Conservation (phyloP, 805 yeast genomes). For the Wickerhamiella kurtzmanii region DNA sequence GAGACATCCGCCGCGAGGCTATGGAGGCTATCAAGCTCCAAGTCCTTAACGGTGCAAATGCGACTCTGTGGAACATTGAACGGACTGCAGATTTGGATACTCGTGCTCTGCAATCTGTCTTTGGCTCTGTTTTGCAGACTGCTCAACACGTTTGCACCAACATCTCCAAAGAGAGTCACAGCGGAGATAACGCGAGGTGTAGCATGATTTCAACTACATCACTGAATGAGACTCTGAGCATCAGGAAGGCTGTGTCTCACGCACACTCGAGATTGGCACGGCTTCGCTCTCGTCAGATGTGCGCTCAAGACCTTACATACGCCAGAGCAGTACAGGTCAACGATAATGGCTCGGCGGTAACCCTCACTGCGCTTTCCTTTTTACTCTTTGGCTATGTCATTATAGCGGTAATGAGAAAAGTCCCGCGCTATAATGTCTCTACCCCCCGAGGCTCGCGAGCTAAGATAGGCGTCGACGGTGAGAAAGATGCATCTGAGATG, state of each 20-base stretch:
- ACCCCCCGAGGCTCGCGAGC: no score
- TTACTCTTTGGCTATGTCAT: background rate
- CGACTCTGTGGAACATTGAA: background rate
- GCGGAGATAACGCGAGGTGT: no score
- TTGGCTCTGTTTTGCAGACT: background rate
- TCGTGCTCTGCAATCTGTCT: background rate
- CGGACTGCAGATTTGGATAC: background rate
- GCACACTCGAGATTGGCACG: background rate
- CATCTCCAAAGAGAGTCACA: background rate
- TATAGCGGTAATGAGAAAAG: no score
- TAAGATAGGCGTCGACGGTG: no score
- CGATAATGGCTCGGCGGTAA: background rate
- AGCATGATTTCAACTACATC: no score
- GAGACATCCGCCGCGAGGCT: background rate
- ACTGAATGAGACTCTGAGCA: background rate
- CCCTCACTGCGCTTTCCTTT: background rate
- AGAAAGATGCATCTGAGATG: no score
- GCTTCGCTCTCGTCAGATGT: background rate
- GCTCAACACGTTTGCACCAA: background rate
- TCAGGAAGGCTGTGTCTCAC: background rate
- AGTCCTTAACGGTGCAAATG: background rate
- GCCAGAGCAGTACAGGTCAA: background rate
- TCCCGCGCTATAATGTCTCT: no score
- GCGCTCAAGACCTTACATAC: background rate
- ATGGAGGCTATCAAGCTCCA: background rate